Conservation (phyloP, 306 rosid species). For the Inga leiocalycina region DNA sequence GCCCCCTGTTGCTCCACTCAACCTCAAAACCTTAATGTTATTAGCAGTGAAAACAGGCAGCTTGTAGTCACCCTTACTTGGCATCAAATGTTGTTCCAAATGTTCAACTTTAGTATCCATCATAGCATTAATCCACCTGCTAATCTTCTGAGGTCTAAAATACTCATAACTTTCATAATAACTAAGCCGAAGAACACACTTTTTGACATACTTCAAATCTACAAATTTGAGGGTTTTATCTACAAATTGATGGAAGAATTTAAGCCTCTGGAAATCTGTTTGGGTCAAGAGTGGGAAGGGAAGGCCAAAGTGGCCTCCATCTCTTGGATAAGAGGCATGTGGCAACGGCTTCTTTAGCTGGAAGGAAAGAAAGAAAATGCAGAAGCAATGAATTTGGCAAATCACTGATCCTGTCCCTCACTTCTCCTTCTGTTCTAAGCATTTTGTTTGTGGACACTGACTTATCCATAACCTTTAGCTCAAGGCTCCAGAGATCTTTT, state of each 20-base stretch:
- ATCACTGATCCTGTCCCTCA: too few species aligned
- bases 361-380: neutral
- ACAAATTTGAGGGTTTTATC: neutral
- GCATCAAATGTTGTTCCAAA: neutral
- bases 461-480: neutral
- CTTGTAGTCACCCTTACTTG: too few species aligned
- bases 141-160: neutral
- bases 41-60: neutral
- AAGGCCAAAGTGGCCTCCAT: conserved; percentile 37
- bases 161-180: neutral
- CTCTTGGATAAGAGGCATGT: conserved; percentile 37
- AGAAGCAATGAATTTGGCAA: too few species aligned
- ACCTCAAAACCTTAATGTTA: neutral
- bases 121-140: neutral
- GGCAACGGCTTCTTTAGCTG: conserved; percentile 16
- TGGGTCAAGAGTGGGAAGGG: neutral
- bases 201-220: neutral
- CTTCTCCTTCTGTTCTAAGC: neutral
- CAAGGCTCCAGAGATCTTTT: neutral
- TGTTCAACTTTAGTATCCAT: neutral
- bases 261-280: neutral
- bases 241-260: neutral
- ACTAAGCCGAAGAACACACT: neutral
- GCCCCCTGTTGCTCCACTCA: neutral
- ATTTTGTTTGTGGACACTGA: neutral